Evolutionary conservation across 1,139 yeast genomes (phyloP), one percentile per base, ranked within the genome.

Genomic region (Pichia sp.): DNA sequence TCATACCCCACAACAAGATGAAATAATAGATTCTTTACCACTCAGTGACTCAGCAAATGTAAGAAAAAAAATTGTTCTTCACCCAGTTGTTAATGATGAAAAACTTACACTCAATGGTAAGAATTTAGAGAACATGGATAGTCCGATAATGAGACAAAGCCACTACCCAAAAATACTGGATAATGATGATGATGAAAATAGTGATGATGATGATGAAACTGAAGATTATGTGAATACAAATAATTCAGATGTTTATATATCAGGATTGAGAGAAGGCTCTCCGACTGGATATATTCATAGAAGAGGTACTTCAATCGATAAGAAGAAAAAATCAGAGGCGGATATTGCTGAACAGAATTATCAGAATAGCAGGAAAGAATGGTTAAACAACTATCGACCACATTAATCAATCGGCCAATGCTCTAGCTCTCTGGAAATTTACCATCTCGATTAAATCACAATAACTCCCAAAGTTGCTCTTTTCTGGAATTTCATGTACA

Each of bases 301-400:
- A 37, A 33, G 45, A 23, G 15, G 34, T 9, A 39, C 34, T 17
- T 38, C 47, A 4, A 32, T 15, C 4, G 49, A 42, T 12, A 36
- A 37, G 15, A 31, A 23, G 12, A 25, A 31, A 10, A 26, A 38
- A 7, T n/a, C 38, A 5, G 47, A 44, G 12, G 28, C 22, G 9
- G 41, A 41, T 19, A 22, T 14, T 7, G 47, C 47, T 10, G 46
- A 46, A 23, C 44, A 53, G 6, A 52, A 45, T 38, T 48, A 50
- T 30, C 42, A 39, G 9, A 17, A 36, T 11, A 52, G 43, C 31
- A 47, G 50, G 28, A 38, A 35, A 30, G 51, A 50, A 28, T 52
- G 54, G 53, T 33, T 51, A 14, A 40, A 44, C 10, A 46, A 36
- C 11, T 39, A 30, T 14, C 39, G 35, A 19, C 32, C 20, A 18